phyloP scores from a whole-genome alignment of 192 early-diverging fungal species.

The Anaeromyces robustus region DNA sequence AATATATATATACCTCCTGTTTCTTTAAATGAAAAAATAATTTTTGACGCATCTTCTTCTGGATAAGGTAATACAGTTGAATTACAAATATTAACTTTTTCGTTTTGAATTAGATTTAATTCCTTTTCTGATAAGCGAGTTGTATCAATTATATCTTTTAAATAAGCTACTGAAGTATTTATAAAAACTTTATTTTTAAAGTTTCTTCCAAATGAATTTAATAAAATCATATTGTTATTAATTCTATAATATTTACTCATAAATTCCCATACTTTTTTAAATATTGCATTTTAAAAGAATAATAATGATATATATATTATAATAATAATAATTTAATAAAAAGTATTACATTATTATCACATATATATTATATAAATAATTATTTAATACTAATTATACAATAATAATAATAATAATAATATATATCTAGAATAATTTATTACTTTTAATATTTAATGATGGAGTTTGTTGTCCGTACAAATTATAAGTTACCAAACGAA shows the following conservation, averaged over 20 bases:
- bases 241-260: not conserved
- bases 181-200: not conserved
- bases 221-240: not conserved
- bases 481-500: not conserved
- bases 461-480: not conserved
- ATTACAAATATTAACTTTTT: not conserved
- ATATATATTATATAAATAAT: too few species aligned
- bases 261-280: not conserved
- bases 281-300: too few species aligned
- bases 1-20: not conserved
- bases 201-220: not conserved
- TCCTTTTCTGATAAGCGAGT: not conserved
- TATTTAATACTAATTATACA: too few species aligned
- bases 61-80: not conserved
- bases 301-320: too few species aligned
- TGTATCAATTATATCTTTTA: not conserved
- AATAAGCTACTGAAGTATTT: not conserved
- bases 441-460: not conserved
- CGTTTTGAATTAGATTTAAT: not conserved
- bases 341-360: too few species aligned
- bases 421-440: not conserved
- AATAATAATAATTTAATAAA: too few species aligned
- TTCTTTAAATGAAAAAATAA: not conserved
- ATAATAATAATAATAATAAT: too few species aligned
- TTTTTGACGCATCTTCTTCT: not conserved